Conservation (phyloP, 2,329 filamentous ascomycete species). For the Coniella lustricola region DNA sequence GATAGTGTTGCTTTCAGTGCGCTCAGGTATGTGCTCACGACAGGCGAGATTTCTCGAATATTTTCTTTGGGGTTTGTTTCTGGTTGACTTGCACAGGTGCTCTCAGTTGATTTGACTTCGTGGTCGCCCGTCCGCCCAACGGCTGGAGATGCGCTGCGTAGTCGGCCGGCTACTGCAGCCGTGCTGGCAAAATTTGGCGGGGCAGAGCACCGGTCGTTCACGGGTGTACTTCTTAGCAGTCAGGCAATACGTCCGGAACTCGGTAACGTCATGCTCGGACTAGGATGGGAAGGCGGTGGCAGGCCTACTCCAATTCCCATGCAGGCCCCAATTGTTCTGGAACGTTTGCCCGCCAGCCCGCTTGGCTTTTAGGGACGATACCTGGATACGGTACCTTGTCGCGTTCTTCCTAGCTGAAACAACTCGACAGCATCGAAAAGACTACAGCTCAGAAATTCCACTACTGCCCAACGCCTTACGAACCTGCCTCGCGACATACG, state of each 20-base stretch:
- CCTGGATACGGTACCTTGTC: background rate
- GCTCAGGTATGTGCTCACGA: no score
- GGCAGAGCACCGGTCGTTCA: no score
- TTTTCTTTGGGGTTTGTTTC: no score
- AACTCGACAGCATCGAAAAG: background rate
- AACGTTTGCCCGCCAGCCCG: background rate
- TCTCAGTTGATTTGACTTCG: no score
- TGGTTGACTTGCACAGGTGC: no score
- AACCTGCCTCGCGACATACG: background rate
- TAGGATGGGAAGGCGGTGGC: background rate
- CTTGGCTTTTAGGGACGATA: background rate
- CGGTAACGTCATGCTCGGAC: background rate
- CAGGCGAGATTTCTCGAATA: no score
- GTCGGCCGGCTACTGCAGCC: no score
- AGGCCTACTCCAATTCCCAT: background rate
- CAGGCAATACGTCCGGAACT: no score
- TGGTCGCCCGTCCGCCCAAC: no score
- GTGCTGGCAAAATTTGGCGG: no score
- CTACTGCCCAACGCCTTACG: background rate
- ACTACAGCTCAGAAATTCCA: background rate
- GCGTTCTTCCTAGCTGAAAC: background rate
- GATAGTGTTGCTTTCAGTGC: no score
- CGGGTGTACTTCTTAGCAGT: background rate
- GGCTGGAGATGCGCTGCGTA: no score
- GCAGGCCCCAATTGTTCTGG: slow-evolving; percentile 3